phyloP scores from a whole-genome alignment of 495 filamentous ascomycete genomes.

The Daldinia bambusicola region DNA sequence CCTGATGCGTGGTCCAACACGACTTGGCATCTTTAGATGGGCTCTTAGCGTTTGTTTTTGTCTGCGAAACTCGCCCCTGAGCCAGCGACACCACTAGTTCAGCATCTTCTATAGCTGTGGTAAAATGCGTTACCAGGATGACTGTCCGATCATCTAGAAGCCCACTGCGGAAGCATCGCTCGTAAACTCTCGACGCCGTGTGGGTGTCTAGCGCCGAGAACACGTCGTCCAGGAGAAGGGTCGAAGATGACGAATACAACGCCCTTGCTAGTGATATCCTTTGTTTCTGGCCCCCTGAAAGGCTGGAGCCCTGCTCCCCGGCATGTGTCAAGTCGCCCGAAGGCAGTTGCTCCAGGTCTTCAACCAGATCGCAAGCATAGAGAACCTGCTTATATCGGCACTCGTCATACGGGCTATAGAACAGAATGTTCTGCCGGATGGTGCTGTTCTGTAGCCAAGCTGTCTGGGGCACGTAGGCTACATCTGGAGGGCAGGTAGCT shows the following conservation, averaged over 20 bases:
- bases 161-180: constrained; percentile 4
- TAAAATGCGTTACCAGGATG: constrained; percentile 7
- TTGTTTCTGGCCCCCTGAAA: constrained; percentile 8
- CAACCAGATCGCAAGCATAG: constrained; percentile 1
- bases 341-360: neutral
- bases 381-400: neutral
- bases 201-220: constrained; percentile 14
- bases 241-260: neutral
- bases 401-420: constrained; percentile 1
- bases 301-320: constrained; percentile 3
- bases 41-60: constrained; percentile 1
- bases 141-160: constrained; percentile 3
- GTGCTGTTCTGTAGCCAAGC: constrained; percentile 6
- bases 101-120: neutral
- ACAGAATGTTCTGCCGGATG: constrained; percentile 1
- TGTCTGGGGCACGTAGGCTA: constrained; percentile 1
- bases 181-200: neutral
- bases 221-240: constrained; percentile 7
- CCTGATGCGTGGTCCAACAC: neutral
- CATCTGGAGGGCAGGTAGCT: constrained; percentile 8
- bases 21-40: neutral
- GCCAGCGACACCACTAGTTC: constrained; percentile 4
- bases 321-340: neutral
- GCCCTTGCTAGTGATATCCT: constrained; percentile 11
- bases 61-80: neutral